A percentile compares a stretch with the other conserved stretches of the same genome.
These are phyloP conservation scores for Tricholoma bakamatsutake DNA, from an alignment of 768 basidiomycete genomes.

Conservation along the genomic window DNA sequence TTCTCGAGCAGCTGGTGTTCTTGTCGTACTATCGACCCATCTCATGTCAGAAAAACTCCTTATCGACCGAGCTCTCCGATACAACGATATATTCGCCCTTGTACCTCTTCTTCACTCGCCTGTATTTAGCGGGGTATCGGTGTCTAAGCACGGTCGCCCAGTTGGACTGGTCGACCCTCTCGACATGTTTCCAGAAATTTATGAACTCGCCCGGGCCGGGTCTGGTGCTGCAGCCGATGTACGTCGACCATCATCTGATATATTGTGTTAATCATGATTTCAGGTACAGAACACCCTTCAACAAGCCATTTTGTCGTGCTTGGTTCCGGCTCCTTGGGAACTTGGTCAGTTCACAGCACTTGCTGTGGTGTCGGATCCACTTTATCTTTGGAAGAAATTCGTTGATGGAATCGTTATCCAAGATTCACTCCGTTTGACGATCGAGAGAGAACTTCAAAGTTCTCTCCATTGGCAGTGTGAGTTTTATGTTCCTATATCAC, in stretches of 20 bases:
- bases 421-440: conserved; percentile 24
- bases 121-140: conserved; percentile 26
- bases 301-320: conserved; percentile 24
- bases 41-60: conserved; percentile 27
- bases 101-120: conserved; percentile 43
- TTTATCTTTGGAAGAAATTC: conserved; percentile 37
- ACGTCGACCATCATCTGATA: not conserved
- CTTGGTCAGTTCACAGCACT: conserved; percentile 24
- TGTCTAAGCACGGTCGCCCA: conserved; percentile 29
- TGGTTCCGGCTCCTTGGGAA: conserved; percentile 34
- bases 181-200: conserved; percentile 47
- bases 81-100: conserved; percentile 41
- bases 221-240: conserved; percentile 9
- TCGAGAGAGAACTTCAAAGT: conserved; percentile 37
- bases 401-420: conserved; percentile 30
- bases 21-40: conserved; percentile 33
- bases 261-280: not conserved
- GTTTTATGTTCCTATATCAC: conserved; percentile 6
- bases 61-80: conserved; percentile 26
- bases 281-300: conserved; percentile 18
- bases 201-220: conserved; percentile 22
- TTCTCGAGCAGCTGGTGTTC: conserved; percentile 25
- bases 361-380: conserved; percentile 25
- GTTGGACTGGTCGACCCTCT: conserved; percentile 50
- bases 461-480: conserved; percentile 40